Evolutionary conservation across 23 red algal genomes (phyloP), one percentile per base, ranked within the genome.

Genomic region (Cyanidiococcus yangmingshanensis): DNA sequence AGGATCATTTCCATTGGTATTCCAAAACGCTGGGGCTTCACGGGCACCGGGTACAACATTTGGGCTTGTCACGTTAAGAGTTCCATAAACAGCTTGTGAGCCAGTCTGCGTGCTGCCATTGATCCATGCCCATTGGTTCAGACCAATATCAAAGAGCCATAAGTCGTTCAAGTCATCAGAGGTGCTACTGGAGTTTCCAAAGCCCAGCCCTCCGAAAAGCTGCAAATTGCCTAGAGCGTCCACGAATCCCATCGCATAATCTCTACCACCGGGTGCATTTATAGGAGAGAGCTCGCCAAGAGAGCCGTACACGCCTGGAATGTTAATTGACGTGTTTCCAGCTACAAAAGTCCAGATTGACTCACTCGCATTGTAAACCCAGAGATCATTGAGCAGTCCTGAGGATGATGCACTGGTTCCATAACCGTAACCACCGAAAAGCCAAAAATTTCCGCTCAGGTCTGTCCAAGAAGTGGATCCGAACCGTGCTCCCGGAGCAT

Each of bases 351-450:
- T 35, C 63, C 63, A 71, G 7, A 15, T 21, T 54, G 12, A 15
- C 12, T 7, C 7, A 21, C 45, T 54, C 12, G 27, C 32, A 35
- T 71, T 35, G 63, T 32, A 71, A 7, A 71, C 16, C 63, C 63
- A 71, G 3, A 25, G 32, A 71, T 71, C 63, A 71, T 71, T 71
- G 63, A 71, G 63, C 3, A 3, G n/a, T 12, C 63, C 63, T 16
- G n/a, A 57, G n/a, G 15, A 15, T 15, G 15, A 15, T 7, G 12
- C 15, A 27, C 16, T 35, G 7, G 15, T 30, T 15, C 7, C 21
- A 2, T 71, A 30, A 7, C 63, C 63, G 63, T 17, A 71, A 71
- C 63, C 63, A 3, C 63, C 63, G 27, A 71, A 71, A 29, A 71
- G 63, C 63, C 21, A 25, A 25, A 71, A 71, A 7, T 25, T 32